phyloP scores from a whole-genome alignment of 2,329 filamentous ascomycete species.

The Colletotrichum plurivorum region DNA sequence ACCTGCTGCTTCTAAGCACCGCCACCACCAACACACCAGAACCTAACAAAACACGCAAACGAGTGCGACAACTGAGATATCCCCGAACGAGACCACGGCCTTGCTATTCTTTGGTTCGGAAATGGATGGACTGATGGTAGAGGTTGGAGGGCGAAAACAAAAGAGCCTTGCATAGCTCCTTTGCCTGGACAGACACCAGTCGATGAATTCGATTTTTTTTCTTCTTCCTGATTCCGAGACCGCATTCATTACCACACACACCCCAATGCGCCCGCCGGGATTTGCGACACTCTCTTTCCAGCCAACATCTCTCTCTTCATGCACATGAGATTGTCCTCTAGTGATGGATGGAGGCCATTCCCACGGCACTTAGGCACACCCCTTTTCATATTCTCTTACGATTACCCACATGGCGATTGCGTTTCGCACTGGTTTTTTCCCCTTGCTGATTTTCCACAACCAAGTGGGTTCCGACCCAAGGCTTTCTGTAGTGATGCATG shows the following conservation, averaged over 20 bases:
- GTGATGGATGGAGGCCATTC: background rate
- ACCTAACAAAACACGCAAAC: conserved; percentile 6
- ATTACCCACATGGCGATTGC: conserved; percentile 36
- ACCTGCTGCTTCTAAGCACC: conserved; percentile 54
- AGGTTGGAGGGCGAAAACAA: conserved; percentile 5
- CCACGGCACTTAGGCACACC: background rate
- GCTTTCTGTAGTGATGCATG: background rate
- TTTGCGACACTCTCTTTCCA: background rate
- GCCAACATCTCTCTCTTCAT: background rate
- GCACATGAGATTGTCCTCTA: background rate
- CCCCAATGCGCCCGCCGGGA: background rate
- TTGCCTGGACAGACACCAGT: conserved; percentile 4
- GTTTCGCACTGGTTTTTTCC: conserved; percentile 19
- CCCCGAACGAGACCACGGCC: conserved; percentile 35
- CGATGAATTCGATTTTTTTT: conserved; percentile 19
- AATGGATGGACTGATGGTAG: conserved; percentile 16
- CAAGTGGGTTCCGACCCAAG: background rate
- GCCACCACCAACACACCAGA: background rate
- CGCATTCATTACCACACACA: conserved; percentile 11
- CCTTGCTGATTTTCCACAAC: conserved; percentile 14
- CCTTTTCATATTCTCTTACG: conserved; percentile 16
- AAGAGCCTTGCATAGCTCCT: background rate
- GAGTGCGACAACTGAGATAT: conserved; percentile 18
- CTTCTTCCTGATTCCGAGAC: conserved; percentile 3
- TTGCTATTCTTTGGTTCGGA: conserved; percentile 21